These are phyloP conservation scores for Trametes versicolor DNA, from an alignment of 1,284 basidiomycete species.

Conservation along the genomic window DNA sequence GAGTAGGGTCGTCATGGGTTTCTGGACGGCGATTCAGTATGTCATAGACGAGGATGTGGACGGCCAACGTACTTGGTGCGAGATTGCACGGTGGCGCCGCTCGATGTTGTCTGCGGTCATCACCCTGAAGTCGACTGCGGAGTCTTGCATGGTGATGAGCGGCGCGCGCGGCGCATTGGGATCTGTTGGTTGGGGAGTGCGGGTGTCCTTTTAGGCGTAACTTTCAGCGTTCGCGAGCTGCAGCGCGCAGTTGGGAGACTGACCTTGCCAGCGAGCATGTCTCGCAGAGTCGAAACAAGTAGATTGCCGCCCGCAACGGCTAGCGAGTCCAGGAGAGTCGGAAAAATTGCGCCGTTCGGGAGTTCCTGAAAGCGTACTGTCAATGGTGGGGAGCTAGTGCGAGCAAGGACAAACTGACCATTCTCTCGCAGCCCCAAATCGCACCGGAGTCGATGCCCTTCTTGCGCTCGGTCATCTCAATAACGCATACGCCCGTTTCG, in stretches of 20 bases:
- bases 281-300: slow-evolving; percentile 75
- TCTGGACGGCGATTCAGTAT: slow-evolving; percentile 40
- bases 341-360: slow-evolving; percentile 60
- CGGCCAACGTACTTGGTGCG: slow-evolving; percentile 66
- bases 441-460: slow-evolving; percentile 71
- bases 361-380: slow-evolving; percentile 51
- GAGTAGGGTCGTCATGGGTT: slow-evolving; percentile 57
- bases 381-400: too few relatives aligned
- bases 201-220: slow-evolving; percentile 44
- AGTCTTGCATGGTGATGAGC: slow-evolving; percentile 64
- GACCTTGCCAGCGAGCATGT: slow-evolving; percentile 68
- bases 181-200: slow-evolving; percentile 54
- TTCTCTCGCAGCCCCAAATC: slow-evolving; percentile 57
- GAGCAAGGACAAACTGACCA: slow-evolving; percentile 46
- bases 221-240: neutral
- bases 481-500: slow-evolving; percentile 77
- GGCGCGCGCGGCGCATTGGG: slow-evolving; percentile 62
- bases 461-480: slow-evolving; percentile 65
- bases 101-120: slow-evolving; percentile 68
- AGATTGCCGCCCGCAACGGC: slow-evolving; percentile 74
- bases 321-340: slow-evolving; percentile 65
- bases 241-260: neutral
- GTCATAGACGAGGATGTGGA: slow-evolving; percentile 8
- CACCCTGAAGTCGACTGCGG: slow-evolving; percentile 63
- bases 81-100: slow-evolving; percentile 72